Conservation (phyloP, 1,139 yeast genomes). For the Eremothecium cymbalariae region DNA sequence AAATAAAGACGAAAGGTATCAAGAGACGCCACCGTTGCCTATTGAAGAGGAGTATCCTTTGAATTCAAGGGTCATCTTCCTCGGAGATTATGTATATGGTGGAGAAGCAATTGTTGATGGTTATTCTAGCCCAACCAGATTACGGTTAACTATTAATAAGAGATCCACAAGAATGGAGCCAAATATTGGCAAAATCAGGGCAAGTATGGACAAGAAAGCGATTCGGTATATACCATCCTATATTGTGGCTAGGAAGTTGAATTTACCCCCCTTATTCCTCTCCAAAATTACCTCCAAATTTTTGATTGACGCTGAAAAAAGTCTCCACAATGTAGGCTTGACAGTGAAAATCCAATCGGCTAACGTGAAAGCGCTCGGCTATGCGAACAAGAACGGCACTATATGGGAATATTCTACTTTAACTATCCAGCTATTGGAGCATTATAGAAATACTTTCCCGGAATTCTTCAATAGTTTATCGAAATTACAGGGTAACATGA, state of each 20-base stretch:
- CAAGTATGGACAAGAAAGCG: constrained; percentile 46
- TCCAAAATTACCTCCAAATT: constrained; percentile 72
- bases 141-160: constrained; percentile 50
- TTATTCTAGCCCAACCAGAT: constrained; percentile 40
- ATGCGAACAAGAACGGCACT: constrained; percentile 55
- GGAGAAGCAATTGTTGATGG: constrained; percentile 71
- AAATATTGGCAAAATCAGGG: constrained; percentile 52
- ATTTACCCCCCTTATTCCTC: constrained; percentile 55
- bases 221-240: constrained; percentile 59
- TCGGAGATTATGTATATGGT: constrained; percentile 88
- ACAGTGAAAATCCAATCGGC: constrained; percentile 76
- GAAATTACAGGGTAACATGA: constrained; percentile 32
- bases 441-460: constrained; percentile 57
- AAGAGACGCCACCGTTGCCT: constrained; percentile 68
- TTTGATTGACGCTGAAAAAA: constrained; percentile 48
- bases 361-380: constrained; percentile 81
- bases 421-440: constrained; percentile 58
- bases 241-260: constrained; percentile 53
- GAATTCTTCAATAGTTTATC: constrained; percentile 39
- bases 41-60: constrained; percentile 75
- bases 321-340: constrained; percentile 68
- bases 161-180: constrained; percentile 50
- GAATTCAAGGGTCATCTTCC: constrained; percentile 64
- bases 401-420: constrained; percentile 82
- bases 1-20: constrained; percentile 66